Conservation (phyloP, 2,329 filamentous ascomycete genomes). For the Penicillium sp. region DNA sequence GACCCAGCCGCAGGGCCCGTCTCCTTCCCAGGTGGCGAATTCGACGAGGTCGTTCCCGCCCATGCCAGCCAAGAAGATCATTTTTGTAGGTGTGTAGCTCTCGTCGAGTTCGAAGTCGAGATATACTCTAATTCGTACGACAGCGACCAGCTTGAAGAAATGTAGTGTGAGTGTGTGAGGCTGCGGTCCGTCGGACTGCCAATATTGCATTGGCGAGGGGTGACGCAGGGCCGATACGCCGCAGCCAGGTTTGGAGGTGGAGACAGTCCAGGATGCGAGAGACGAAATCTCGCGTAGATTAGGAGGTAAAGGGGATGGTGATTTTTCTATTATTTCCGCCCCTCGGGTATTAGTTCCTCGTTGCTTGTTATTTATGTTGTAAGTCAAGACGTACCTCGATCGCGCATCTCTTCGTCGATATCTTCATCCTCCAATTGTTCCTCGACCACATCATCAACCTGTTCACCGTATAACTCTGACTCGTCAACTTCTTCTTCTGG, state of each 20-base stretch:
- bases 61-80: slow-evolving; percentile 85
- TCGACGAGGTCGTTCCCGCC: slow-evolving; percentile 90
- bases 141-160: slow-evolving; percentile 60
- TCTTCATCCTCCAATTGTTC: slow-evolving; percentile 28
- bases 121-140: slow-evolving; percentile 58
- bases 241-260: slow-evolving; percentile 65
- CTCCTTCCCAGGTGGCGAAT: slow-evolving; percentile 79
- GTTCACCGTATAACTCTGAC: slow-evolving; percentile 16
- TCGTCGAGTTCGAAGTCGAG: slow-evolving; percentile 93
- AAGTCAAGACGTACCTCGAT: slow-evolving; percentile 32
- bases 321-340: slow-evolving; percentile 36
- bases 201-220: slow-evolving; percentile 61
- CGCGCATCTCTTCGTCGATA: slow-evolving; percentile 40
- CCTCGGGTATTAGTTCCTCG: neutral
- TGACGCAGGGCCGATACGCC: slow-evolving; percentile 63
- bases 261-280: slow-evolving; percentile 69
- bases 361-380: neutral
- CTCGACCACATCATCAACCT: slow-evolving; percentile 22
- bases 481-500: slow-evolving; percentile 13
- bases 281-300: slow-evolving; percentile 66
- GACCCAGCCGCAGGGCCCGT: slow-evolving; percentile 85
- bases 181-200: slow-evolving; percentile 70
- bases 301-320: slow-evolving; percentile 41
- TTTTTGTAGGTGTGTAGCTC: slow-evolving; percentile 93
- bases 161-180: slow-evolving; percentile 67